Evolutionary conservation across 1,139 yeast genomes (phyloP).

Genomic region (Magnusiomyces fungicola): DNA sequence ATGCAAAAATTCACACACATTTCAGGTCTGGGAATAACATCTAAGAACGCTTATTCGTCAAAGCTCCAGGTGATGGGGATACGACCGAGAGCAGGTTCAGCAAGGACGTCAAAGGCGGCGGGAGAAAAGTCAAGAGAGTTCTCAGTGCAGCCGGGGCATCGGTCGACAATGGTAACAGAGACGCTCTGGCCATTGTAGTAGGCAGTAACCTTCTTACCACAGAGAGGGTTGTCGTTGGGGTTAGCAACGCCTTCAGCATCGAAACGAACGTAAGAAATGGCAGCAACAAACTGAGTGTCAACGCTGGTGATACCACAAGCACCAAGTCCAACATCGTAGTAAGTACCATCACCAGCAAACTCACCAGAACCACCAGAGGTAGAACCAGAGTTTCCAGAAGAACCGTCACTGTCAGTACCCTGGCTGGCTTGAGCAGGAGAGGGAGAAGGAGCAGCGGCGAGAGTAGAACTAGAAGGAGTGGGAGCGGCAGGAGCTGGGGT

Average conservation of each 20-base stretch:
- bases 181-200: slow-evolving; percentile 40
- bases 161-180: slow-evolving; percentile 46
- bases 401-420: slow-evolving; percentile 19
- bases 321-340: slow-evolving; percentile 51
- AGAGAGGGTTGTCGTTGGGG: slow-evolving; percentile 39
- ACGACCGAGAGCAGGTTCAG: slow-evolving; percentile 40
- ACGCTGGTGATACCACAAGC: slow-evolving; percentile 50
- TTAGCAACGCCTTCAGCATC: slow-evolving; percentile 27
- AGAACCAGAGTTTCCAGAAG: slow-evolving; percentile 16
- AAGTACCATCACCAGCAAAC: slow-evolving; percentile 52
- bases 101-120: slow-evolving; percentile 44
- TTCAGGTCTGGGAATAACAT: no score
- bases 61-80: slow-evolving; percentile 43
- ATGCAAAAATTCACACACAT: neutral
- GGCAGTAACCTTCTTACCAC: slow-evolving; percentile 44
- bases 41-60: slow-evolving; percentile 21
- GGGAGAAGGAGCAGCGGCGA: slow-evolving; percentile 25
- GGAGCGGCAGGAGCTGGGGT: slow-evolving; percentile 25
- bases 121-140: slow-evolving; percentile 49
- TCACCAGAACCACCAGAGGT: slow-evolving; percentile 18
- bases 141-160: slow-evolving; percentile 45
- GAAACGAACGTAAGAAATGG: slow-evolving; percentile 33
- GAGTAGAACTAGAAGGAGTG: slow-evolving; percentile 26
- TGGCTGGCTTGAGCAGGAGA: slow-evolving; percentile 21
- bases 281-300: slow-evolving; percentile 44